phyloP scores from a whole-genome alignment of 2,329 filamentous ascomycete species.

The Kalaharituber pfeilii region DNA sequence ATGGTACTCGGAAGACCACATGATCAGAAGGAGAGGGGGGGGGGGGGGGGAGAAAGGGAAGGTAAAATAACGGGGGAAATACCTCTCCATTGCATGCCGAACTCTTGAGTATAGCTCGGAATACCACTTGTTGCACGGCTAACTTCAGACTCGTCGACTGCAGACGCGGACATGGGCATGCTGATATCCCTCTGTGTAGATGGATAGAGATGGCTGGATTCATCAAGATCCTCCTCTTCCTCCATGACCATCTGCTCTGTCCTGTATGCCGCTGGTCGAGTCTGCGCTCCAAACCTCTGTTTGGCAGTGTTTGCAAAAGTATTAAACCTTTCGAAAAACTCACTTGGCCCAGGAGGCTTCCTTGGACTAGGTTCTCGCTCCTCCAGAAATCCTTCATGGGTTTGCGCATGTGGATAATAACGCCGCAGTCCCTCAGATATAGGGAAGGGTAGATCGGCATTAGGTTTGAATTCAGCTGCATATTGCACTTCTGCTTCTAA shows the following conservation, averaged over 20 bases:
- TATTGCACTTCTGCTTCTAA: neutral
- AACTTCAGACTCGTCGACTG: neutral
- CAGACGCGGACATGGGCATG: neutral
- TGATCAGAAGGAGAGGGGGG: too few relatives aligned
- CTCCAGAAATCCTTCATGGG: conserved; percentile 3
- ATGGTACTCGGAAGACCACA: too few relatives aligned
- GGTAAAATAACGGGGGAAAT: neutral
- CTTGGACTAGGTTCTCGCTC: conserved; percentile 1
- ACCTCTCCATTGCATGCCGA: conserved; percentile 5
- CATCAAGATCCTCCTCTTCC: neutral
- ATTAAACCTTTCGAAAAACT: conserved; percentile 7
- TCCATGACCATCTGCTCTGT: neutral
- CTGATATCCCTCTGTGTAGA: neutral
- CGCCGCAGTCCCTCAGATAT: conserved; percentile 15
- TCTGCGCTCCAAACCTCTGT: conserved; percentile 4
- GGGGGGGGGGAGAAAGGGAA: neutral
- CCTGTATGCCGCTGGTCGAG: conserved; percentile 11
- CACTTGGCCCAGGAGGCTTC: conserved; percentile 5
- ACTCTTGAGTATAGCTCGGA: conserved; percentile 1
- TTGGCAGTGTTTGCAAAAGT: conserved; percentile 4
- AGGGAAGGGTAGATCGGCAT: conserved; percentile 15
- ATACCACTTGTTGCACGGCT: conserved; percentile 2
- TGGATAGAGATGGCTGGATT: neutral
- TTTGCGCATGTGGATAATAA: conserved; percentile 11
- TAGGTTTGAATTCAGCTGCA: conserved; percentile 8